Evolutionary conservation across 495 filamentous ascomycete species (phyloP), one percentile per base, ranked within the genome.

Genomic region (Tetracladium setigerum): DNA sequence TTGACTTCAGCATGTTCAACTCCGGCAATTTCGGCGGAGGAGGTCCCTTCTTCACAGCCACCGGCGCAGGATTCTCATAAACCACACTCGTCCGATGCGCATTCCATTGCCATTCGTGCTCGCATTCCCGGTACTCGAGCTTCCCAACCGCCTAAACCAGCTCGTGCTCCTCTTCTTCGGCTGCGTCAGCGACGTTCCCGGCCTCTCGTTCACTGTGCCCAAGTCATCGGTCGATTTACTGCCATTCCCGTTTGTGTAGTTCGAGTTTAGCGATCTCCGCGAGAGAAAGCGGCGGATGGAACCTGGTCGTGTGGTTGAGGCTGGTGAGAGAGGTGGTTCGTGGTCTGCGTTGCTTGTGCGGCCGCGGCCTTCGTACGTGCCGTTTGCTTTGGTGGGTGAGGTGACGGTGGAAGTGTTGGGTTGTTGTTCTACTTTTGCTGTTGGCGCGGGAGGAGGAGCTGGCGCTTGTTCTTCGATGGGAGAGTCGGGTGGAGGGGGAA

Each of bases 21-120:
- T 82, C 76, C 38, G 78, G 78, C 34, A 82, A 69, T 66, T 71
- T 79, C 14, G 78, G 78, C 11, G 78, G 76, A 38, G 78, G 78
- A 11, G 73, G 67, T 35, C 68, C 67, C 41, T 52, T 57, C 18
- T 69, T 63, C 40, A 67, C 66, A 38, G 6, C 33, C 41, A 30
- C 41, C 22, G 41, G 38, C 17, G 2, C 54, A 30, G n/a, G 35
- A 51, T 44, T 41, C 55, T 56, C 57, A 44, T 46, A 60, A 18
- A 54, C 47, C 15, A 49, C 45, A 46, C 43, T 54, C 30, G 56
- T 49, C 35, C 57, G 40, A 30, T 50, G 41, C 9, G 46, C 31
- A 14, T 46, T 47, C 24, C 42, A 30, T 4, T 32, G 32, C 9
- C 14, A 17, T 30, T 44, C 22, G 22, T 30, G 24, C 17, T 14